phyloP scores from a whole-genome alignment of 2,329 filamentous ascomycete species.

The Xylaria sp. region DNA sequence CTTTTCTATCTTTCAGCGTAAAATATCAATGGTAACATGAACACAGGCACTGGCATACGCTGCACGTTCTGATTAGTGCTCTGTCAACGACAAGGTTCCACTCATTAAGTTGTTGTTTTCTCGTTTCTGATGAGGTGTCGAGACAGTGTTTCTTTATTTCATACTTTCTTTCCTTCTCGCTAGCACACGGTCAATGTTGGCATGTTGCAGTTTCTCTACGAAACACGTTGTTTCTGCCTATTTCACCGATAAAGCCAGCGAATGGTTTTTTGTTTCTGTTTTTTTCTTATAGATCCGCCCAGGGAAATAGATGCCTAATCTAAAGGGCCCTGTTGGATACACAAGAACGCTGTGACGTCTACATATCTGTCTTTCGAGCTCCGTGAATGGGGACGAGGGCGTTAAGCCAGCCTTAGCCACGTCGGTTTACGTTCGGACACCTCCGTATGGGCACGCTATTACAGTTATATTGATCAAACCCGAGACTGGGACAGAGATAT shows the following conservation, averaged over 20 bases:
- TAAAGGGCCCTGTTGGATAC: slow-evolving; percentile 14
- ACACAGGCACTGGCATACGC: not conserved
- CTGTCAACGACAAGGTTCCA: not conserved
- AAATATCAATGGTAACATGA: not conserved
- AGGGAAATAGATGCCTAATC: slow-evolving; percentile 9
- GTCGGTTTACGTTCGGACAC: not conserved
- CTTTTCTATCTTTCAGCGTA: not conserved
- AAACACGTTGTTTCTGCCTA: slow-evolving; percentile 4
- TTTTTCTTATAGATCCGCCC: not conserved
- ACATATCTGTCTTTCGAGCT: not conserved
- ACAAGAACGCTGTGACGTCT: slow-evolving; percentile 19
- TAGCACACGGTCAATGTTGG: slow-evolving; percentile 12
- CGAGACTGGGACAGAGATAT: not conserved
- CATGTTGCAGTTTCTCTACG: not conserved
- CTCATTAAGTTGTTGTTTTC: slow-evolving; percentile 6
- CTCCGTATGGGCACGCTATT: slow-evolving; percentile 8
- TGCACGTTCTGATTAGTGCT: not conserved
- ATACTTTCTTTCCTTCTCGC: not conserved
- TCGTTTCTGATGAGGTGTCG: not conserved
- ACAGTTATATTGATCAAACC: slow-evolving; percentile 1
- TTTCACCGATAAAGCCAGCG: slow-evolving; percentile 4
- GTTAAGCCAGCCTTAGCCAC: not conserved
- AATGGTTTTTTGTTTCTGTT: not conserved
- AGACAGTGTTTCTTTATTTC: slow-evolving; percentile 10
- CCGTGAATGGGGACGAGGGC: slow-evolving; percentile 12